Percentiles rank a stretch among this genome's conserved stretches.
These are phyloP conservation scores for Amoebophrya sp. DNA, from an alignment of 169 alveolate species.

Conservation along the genomic window DNA sequence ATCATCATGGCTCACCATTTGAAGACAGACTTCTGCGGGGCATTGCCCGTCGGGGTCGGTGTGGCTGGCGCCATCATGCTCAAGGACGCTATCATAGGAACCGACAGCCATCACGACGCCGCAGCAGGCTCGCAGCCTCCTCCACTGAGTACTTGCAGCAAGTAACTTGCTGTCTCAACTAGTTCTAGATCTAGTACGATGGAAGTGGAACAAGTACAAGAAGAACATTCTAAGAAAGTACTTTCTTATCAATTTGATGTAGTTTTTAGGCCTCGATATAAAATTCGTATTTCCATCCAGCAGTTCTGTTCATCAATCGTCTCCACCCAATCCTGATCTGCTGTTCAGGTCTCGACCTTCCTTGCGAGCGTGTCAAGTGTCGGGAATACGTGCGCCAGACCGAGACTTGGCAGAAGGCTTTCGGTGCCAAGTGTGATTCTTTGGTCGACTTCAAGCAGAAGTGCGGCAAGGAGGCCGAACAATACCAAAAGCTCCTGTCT, in stretches of 20 bases:
- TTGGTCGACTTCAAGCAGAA: not conserved
- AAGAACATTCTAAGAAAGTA: too few species aligned
- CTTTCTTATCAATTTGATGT: too few species aligned
- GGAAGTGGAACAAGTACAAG: too few species aligned
- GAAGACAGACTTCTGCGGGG: not conserved
- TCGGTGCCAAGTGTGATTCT: not conserved
- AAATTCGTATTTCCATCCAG: not conserved
- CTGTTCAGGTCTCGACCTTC: not conserved
- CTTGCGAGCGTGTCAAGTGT: not conserved
- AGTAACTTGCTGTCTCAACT: too few species aligned
- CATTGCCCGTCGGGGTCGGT: not conserved
- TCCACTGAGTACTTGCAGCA: not conserved
- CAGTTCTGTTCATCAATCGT: not conserved
- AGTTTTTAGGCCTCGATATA: too few species aligned
- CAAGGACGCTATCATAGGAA: not conserved
- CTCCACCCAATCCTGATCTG: too few species aligned
- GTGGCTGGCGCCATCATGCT: not conserved
- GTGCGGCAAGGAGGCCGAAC: too few species aligned
- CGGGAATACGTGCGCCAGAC: not conserved
- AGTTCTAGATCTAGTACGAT: too few species aligned
- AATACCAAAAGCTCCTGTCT: too few species aligned
- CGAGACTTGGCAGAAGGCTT: not conserved
- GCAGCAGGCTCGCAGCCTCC: not conserved
- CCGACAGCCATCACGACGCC: not conserved
- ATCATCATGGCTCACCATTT: too few species aligned